Percentiles rank a stretch among this genome's conserved stretches.
These are phyloP conservation scores for Debaryomyces coudertii DNA, from an alignment of 1,139 yeast genomes.

Conservation along the genomic window DNA sequence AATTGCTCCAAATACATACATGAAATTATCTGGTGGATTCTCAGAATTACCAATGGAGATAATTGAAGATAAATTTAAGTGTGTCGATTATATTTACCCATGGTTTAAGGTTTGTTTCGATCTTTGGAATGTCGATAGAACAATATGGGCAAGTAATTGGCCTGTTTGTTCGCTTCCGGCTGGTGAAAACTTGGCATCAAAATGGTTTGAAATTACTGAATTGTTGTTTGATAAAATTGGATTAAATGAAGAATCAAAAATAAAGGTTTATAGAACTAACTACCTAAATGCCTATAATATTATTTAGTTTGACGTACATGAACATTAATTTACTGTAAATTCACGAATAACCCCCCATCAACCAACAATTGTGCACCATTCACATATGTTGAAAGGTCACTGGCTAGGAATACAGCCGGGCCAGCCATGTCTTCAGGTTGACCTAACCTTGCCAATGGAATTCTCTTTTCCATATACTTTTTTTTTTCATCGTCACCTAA, in stretches of 20 bases:
- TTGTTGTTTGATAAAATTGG: slow-evolving; percentile 18
- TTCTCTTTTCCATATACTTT: slow-evolving; percentile 39
- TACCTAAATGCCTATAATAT: slow-evolving; percentile 17
- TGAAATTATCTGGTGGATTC: slow-evolving; percentile 46
- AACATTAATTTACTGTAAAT: slow-evolving; percentile 32
- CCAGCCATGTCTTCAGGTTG: slow-evolving; percentile 48
- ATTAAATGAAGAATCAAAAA: slow-evolving; percentile 14
- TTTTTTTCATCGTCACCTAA: slow-evolving; percentile 34
- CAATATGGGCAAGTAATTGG: slow-evolving; percentile 50
- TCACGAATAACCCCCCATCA: slow-evolving; percentile 51
- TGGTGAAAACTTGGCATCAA: slow-evolving; percentile 14
- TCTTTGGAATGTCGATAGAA: slow-evolving; percentile 31
- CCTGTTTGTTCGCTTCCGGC: slow-evolving; percentile 37
- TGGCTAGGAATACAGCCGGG: slow-evolving; percentile 50
- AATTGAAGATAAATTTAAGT: slow-evolving; percentile 15
- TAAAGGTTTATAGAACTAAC: slow-evolving; percentile 16
- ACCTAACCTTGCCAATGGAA: slow-evolving; percentile 51
- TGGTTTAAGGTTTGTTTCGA: slow-evolving; percentile 31
- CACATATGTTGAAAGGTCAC: slow-evolving; percentile 45
- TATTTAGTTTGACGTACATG: not conserved
- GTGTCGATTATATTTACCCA: slow-evolving; percentile 28
- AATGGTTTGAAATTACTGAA: slow-evolving; percentile 22
- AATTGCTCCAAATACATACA: slow-evolving; percentile 27
- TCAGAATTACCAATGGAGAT: slow-evolving; percentile 33
- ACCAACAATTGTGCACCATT: slow-evolving; percentile 50